These are phyloP conservation scores for Plasmodium berghei DNA, from an alignment of 169 alveolate genomes.

Conservation along the genomic window DNA sequence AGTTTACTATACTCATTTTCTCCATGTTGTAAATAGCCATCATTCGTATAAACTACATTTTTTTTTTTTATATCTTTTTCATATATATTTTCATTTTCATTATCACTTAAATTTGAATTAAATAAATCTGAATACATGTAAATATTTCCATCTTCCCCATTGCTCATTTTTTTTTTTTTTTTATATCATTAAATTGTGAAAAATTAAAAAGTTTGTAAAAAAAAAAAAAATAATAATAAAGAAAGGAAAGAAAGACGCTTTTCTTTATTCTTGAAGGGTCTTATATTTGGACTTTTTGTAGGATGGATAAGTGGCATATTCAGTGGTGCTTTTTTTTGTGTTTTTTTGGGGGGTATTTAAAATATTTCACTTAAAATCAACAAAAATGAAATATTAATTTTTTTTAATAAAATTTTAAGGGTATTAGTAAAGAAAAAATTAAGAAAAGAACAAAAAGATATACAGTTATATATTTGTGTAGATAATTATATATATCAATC, in stretches of 20 bases:
- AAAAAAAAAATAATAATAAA: not conserved
- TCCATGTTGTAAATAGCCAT: constrained; percentile 11
- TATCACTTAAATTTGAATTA: constrained; percentile 19
- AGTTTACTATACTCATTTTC: constrained; percentile 68
- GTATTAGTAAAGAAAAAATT: too few relatives aligned
- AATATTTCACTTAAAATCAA: too few relatives aligned
- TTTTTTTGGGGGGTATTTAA: too few relatives aligned
- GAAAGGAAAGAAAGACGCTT: not conserved
- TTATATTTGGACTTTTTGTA: too few relatives aligned
- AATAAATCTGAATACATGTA: constrained; percentile 49
- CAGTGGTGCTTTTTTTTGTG: too few relatives aligned
- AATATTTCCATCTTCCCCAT: constrained; percentile 52
- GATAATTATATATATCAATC: too few relatives aligned
- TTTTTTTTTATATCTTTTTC: constrained; percentile 17
- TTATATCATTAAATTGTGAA: not conserved
- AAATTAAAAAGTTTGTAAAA: not conserved
- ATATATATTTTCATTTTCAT: constrained; percentile 23
- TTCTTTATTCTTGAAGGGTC: too few relatives aligned
- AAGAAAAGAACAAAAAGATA: too few relatives aligned
- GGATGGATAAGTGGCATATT: too few relatives aligned
- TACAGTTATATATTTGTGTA: too few relatives aligned
- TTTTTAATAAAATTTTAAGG: too few relatives aligned
- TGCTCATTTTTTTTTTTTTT: constrained; percentile 18
- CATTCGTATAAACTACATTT: not conserved
- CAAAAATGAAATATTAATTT: too few relatives aligned